Percentiles rank a stretch among this genome's conserved stretches.
These are phyloP conservation scores for Nymphaea colorata DNA, from an alignment of 164 flowering plant genomes.

Conservation along the genomic window DNA sequence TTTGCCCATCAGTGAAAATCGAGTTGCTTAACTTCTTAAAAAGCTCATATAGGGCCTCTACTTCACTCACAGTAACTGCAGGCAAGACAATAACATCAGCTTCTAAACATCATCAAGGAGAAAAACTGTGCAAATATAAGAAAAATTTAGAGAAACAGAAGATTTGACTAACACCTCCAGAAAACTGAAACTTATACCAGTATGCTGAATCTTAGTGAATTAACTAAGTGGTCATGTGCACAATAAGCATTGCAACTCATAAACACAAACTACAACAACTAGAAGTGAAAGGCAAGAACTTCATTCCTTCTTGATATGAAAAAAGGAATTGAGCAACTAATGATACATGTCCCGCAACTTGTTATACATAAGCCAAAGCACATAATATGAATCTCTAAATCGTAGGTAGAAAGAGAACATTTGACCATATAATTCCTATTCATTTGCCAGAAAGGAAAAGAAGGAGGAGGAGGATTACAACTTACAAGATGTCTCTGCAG, in stretches of 20 bases:
- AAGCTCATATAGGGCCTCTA: slow-evolving; percentile 67
- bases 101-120: neutral
- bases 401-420: neutral
- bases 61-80: slow-evolving; percentile 74
- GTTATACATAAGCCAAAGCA: neutral
- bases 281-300: too few species aligned
- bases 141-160: neutral
- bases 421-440: too few species aligned
- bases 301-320: too few species aligned
- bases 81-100: slow-evolving; percentile 1
- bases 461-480: neutral
- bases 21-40: slow-evolving; percentile 76
- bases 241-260: too few species aligned
- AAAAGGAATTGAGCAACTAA: too few species aligned
- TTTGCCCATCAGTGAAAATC: slow-evolving; percentile 57
- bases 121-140: neutral
- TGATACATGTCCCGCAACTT: neutral
- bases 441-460: too few species aligned
- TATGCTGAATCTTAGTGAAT: neutral
- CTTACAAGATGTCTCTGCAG: slow-evolving; percentile 49
- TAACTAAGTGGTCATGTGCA: too few species aligned
- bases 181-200: neutral
- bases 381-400: neutral
- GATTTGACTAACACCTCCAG: neutral
- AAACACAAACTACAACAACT: too few species aligned